These are phyloP conservation scores for Flaveria sonorensis DNA, from an alignment of 129 eudicot species.

Conservation along the genomic window DNA sequence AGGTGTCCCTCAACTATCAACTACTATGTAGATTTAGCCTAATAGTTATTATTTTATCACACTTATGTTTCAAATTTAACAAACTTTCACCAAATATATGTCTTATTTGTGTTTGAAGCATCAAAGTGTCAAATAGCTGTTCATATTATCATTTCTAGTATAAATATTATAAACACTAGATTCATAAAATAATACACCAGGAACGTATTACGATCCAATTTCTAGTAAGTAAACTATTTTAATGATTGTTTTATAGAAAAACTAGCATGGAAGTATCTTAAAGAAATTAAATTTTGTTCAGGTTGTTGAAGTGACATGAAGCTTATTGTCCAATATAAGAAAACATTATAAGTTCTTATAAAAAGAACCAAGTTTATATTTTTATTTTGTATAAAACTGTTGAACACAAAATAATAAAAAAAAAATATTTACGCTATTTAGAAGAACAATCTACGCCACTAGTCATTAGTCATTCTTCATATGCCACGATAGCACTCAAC, in stretches of 20 bases:
- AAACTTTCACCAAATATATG: not conserved
- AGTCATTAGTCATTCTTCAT: not conserved
- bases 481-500: not conserved
- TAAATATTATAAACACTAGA: not conserved
- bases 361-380: too few species aligned
- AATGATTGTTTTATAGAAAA: too few species aligned
- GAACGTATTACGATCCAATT: not conserved
- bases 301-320: too few species aligned
- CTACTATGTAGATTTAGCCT: not conserved
- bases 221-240: too few species aligned
- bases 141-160: not conserved
- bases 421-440: too few species aligned
- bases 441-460: too few species aligned
- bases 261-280: not conserved
- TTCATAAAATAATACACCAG: too few species aligned
- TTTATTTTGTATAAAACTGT: too few species aligned
- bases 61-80: constrained; percentile 1
- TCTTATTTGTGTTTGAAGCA: not conserved
- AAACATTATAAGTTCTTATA: too few species aligned
- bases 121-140: not conserved
- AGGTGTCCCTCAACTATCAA: constrained; percentile 6
- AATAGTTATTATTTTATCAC: not conserved
- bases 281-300: too few species aligned
- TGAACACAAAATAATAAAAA: too few species aligned
- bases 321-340: too few species aligned